Conservation (phyloP, 1,284 basidiomycete species). For the Trametes polyzona region DNA sequence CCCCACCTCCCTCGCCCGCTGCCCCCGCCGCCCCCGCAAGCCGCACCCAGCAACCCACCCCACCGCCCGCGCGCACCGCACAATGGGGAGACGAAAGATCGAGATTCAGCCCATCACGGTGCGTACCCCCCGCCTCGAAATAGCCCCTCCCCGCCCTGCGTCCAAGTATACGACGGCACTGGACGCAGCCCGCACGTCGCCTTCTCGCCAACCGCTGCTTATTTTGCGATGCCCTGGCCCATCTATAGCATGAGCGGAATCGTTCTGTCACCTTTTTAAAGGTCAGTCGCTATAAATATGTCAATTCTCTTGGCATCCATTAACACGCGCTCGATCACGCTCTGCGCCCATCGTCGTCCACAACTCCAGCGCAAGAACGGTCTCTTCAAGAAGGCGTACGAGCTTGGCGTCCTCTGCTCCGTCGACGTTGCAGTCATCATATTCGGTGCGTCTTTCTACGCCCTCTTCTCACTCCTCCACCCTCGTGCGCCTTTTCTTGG, state of each 20-base stretch:
- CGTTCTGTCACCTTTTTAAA: conserved; percentile 91
- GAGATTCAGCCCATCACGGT: conserved; percentile 87
- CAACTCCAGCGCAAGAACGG: conserved; percentile 77
- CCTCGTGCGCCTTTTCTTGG: conserved; percentile 24
- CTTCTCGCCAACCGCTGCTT: conserved; percentile 30
- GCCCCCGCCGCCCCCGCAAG: conserved; percentile 4
- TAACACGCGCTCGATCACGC: conserved; percentile 36
- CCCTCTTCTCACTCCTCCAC: not conserved
- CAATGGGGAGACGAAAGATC: conserved; percentile 88
- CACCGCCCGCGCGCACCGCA: conserved; percentile 10
- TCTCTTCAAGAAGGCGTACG: conserved; percentile 90
- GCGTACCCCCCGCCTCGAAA: conserved; percentile 38
- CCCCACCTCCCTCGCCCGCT: conserved; percentile 16
- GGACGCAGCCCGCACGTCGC: conserved; percentile 29
- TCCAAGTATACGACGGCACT: conserved; percentile 25
- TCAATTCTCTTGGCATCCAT: conserved; percentile 37
- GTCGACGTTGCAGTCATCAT: conserved; percentile 75
- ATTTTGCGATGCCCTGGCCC: conserved; percentile 31
- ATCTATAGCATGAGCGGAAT: conserved; percentile 84
- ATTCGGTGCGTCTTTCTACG: conserved; percentile 46
- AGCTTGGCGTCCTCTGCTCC: conserved; percentile 79
- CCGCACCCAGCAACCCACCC: not conserved
- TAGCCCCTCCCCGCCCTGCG: conserved; percentile 25
- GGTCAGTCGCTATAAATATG: conserved; percentile 51
- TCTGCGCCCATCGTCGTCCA: conserved; percentile 31